Percentiles rank a stretch among this genome's conserved stretches.
phyloP scores from a whole-genome alignment of 306 rosid genomes.

The Senna tora region DNA sequence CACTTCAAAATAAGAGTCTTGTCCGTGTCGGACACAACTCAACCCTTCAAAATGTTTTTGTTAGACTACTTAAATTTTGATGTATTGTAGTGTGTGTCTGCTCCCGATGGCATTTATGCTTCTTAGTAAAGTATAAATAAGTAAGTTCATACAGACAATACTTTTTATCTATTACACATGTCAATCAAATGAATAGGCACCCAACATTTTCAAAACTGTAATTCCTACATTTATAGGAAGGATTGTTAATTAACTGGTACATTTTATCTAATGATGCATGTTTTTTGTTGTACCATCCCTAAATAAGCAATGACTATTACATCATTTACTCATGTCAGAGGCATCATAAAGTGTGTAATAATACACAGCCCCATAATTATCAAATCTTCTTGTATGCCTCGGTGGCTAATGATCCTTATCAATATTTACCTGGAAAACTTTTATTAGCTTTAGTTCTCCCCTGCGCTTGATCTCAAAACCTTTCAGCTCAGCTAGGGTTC shows the following conservation, averaged over 20 bases:
- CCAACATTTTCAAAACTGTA: slow-evolving; percentile 2
- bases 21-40: not conserved
- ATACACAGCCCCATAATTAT: slow-evolving; percentile 28
- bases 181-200: slow-evolving; percentile 8
- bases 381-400: slow-evolving; percentile 9
- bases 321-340: slow-evolving; percentile 5
- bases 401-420: slow-evolving; percentile 21
- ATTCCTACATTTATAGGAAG: slow-evolving; percentile 3
- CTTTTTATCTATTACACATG: slow-evolving; percentile 12
- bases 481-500: slow-evolving; percentile 96
- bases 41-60: not conserved
- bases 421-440: slow-evolving; percentile 95
- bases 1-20: not conserved
- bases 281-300: slow-evolving; percentile 18
- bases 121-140: not conserved
- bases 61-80: not conserved
- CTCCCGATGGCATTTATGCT: not conserved
- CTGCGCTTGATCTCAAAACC: slow-evolving; percentile 99
- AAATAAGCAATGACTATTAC: not conserved
- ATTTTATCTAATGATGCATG: not conserved
- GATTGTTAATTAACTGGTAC: not conserved
- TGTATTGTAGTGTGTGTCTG: not conserved
- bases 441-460: slow-evolving; percentile 98
- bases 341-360: slow-evolving; percentile 16
- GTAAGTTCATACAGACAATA: not conserved